Conservation (phyloP, 1,284 basidiomycete species). For the Xerocomus minutiporus region DNA sequence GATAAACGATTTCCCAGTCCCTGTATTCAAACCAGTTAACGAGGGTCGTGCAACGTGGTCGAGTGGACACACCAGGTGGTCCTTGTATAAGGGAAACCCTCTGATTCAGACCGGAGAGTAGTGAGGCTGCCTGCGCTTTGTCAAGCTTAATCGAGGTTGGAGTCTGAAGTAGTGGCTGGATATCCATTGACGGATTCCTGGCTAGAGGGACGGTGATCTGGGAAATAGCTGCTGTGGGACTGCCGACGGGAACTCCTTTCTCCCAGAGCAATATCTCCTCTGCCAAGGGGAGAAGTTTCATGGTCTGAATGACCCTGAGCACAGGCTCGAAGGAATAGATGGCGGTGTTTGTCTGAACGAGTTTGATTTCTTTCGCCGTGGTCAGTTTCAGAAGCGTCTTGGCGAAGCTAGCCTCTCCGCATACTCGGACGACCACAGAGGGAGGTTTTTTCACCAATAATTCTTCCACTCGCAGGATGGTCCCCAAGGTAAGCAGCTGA, state of each 20-base stretch:
- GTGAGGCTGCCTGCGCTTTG: slow-evolving; percentile 44
- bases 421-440: slow-evolving; percentile 48
- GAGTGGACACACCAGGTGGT: slow-evolving; percentile 49
- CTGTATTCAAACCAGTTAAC: slow-evolving; percentile 30
- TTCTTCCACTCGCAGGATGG: slow-evolving; percentile 50
- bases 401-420: slow-evolving; percentile 37
- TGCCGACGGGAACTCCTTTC: slow-evolving; percentile 20
- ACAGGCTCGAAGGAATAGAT: slow-evolving; percentile 61
- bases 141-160: slow-evolving; percentile 45
- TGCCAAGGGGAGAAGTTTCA: slow-evolving; percentile 40
- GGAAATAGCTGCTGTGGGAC: slow-evolving; percentile 7
- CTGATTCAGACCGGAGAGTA: slow-evolving; percentile 51
- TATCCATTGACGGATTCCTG: slow-evolving; percentile 36
- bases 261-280: slow-evolving; percentile 53
- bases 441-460: slow-evolving; percentile 46
- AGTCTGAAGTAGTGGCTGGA: slow-evolving; percentile 38
- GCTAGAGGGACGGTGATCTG: slow-evolving; percentile 35
- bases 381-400: slow-evolving; percentile 41
- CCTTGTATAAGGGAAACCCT: slow-evolving; percentile 59
- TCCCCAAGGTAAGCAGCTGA: slow-evolving; percentile 49
- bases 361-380: slow-evolving; percentile 34
- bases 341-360: slow-evolving; percentile 57
- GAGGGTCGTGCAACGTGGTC: neutral
- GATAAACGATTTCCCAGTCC: slow-evolving; percentile 67
- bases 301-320: slow-evolving; percentile 47